A percentile compares a stretch with the other conserved stretches of the same genome.
Evolutionary conservation across 352 stramenopile species (phyloP).

Genomic region (Globisporangium recalcitrans): DNA sequence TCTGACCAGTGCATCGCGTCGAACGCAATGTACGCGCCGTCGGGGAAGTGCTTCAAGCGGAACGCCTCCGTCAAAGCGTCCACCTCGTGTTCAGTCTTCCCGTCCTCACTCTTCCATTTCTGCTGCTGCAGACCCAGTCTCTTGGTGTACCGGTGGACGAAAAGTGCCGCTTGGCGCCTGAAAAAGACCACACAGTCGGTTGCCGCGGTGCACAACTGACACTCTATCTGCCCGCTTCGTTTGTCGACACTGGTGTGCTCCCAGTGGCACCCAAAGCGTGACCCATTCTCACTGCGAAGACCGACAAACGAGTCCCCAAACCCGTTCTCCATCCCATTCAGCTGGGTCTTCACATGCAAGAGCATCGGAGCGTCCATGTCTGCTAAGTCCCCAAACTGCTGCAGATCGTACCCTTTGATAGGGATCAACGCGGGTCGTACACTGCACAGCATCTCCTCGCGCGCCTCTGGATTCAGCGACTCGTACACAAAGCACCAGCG

Average conservation of each 20-base stretch:
- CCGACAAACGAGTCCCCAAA: constrained; percentile 9
- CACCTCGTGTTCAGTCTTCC: neutral
- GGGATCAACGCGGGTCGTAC: constrained; percentile 10
- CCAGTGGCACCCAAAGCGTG: constrained; percentile 8
- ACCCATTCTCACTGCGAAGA: neutral
- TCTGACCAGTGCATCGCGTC: constrained; percentile 19
- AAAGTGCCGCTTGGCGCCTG: neutral
- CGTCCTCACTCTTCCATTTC: neutral
- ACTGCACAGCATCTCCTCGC: neutral
- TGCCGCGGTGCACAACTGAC: neutral
- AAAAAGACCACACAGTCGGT: neutral
- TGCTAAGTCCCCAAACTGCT: neutral
- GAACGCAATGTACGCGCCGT: constrained; percentile 17
- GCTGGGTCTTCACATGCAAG: neutral
- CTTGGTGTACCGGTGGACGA: neutral
- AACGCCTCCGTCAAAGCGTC: neutral
- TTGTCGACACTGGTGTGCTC: constrained; percentile 4
- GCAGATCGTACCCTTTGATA: neutral
- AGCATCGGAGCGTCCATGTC: neutral
- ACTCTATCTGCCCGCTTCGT: neutral
- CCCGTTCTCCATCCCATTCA: constrained; percentile 1
- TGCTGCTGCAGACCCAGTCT: neutral
- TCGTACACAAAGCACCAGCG: constrained; percentile 24
- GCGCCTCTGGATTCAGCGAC: neutral
- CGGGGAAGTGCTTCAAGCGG: neutral